phyloP scores from a whole-genome alignment of 129 eudicot species.

The Tagetes patula region DNA sequence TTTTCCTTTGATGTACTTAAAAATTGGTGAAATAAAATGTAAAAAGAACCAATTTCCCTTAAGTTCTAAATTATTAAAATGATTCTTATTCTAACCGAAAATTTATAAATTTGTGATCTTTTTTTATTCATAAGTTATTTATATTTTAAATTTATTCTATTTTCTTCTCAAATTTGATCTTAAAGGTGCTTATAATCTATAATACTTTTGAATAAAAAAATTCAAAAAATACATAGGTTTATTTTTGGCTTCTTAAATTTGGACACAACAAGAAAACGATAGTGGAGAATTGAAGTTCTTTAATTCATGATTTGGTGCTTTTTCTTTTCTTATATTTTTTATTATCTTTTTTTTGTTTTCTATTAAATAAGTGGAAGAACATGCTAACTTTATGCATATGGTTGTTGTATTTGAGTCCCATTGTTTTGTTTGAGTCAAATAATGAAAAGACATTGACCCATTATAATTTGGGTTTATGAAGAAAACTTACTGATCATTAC shows the following conservation, averaged over 20 bases:
- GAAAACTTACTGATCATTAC: background rate
- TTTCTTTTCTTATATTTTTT: background rate
- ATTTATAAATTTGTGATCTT: background rate
- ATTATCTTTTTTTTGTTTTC: background rate
- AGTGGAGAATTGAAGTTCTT: slow-evolving; percentile 32
- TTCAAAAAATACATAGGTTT: background rate
- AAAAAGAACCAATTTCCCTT: background rate
- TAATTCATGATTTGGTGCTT: slow-evolving; percentile 16
- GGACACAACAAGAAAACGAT: slow-evolving; percentile 18
- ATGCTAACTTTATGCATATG: background rate
- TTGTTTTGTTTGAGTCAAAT: background rate
- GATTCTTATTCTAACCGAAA: slow-evolving; percentile 23
- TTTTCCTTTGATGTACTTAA: background rate
- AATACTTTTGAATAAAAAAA: background rate
- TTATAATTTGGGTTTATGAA: background rate
- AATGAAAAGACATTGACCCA: background rate
- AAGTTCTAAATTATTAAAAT: background rate
- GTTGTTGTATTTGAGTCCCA: background rate
- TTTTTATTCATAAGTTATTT: background rate
- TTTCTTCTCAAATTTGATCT: slow-evolving; percentile 12
- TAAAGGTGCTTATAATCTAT: slow-evolving; percentile 12
- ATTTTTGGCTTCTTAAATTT: slow-evolving; percentile 20
- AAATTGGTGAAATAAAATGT: background rate
- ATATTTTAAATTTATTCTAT: background rate
- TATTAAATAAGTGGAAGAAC: background rate